These are phyloP conservation scores for Osmanthus fragrans DNA, from an alignment of 257 asterid genomes.

Conservation along the genomic window DNA sequence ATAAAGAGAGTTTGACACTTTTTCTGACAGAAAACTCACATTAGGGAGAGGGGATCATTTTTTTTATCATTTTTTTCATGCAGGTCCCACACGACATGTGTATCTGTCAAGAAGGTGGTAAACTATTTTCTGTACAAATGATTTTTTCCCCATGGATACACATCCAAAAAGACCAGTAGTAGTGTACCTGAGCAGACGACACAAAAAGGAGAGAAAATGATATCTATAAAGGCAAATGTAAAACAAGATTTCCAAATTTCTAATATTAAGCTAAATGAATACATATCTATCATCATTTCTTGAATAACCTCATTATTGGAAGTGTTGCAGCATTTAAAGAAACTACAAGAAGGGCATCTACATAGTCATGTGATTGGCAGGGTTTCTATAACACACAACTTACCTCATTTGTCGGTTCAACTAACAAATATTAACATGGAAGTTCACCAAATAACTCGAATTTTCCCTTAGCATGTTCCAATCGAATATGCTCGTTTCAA, in stretches of 20 bases:
- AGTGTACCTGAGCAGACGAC: neutral
- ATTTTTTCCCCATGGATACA: too few relatives aligned
- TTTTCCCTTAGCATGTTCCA: constrained; percentile 27
- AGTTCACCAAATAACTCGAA: constrained; percentile 16
- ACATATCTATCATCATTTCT: constrained; percentile 5
- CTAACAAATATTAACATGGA: neutral
- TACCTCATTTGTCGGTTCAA: neutral
- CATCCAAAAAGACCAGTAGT: too few relatives aligned
- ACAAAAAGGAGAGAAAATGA: neutral
- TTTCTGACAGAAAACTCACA: too few relatives aligned
- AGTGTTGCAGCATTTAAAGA: neutral
- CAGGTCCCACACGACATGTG: too few relatives aligned
- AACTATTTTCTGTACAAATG: too few relatives aligned
- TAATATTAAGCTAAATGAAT: neutral
- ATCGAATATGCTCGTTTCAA: constrained; percentile 80
- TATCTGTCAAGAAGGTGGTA: too few relatives aligned
- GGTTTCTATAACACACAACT: neutral
- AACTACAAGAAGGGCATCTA: too few relatives aligned
- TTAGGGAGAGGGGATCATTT: too few relatives aligned
- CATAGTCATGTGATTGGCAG: neutral
- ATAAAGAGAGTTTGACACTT: too few relatives aligned
- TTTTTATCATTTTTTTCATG: too few relatives aligned
- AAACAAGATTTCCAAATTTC: neutral
- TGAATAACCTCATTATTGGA: constrained; percentile 19
- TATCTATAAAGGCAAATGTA: too few relatives aligned